phyloP scores from a whole-genome alignment of 75 land plant genomes.

The Larix kaempferi region DNA sequence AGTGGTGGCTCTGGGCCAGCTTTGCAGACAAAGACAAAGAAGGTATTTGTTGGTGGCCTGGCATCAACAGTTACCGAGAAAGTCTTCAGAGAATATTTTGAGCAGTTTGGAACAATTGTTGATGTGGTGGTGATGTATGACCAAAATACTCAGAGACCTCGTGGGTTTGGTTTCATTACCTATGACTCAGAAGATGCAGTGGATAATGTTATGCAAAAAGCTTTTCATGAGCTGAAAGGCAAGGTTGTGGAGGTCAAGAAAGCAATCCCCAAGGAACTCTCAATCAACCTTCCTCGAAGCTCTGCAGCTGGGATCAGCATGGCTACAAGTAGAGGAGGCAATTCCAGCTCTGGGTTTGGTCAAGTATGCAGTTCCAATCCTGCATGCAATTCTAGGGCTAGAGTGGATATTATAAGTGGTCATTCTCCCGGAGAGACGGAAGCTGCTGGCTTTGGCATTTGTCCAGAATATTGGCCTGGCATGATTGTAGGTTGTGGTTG shows the following conservation, averaged over 20 bases:
- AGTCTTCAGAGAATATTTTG: constrained; percentile 59
- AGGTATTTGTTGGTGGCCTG: constrained; percentile 57
- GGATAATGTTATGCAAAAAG: constrained; percentile 73
- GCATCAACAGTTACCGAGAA: constrained; percentile 49
- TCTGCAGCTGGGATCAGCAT: constrained; percentile 23
- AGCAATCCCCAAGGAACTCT: constrained; percentile 87
- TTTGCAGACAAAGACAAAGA: constrained; percentile 24
- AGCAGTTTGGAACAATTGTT: constrained; percentile 52
- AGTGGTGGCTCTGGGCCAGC: constrained; percentile 19
- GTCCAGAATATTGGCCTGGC: constrained; percentile 36
- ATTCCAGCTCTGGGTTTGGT: constrained; percentile 42
- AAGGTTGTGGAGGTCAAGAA: constrained; percentile 97
- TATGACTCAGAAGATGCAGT: constrained; percentile 96
- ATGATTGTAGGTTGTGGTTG: constrained; percentile 36
- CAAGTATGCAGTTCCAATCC: constrained; percentile 39
- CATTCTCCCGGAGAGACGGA: constrained; percentile 29
- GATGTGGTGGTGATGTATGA: constrained; percentile 65
- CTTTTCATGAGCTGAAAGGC: constrained; percentile 97
- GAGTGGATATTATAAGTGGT: constrained; percentile 65
- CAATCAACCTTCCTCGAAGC: constrained; percentile 44
- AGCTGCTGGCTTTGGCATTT: constrained; percentile 40
- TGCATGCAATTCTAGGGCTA: constrained; percentile 25
- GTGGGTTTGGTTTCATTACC: constrained; percentile 72
- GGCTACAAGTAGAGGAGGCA: constrained; percentile 36
- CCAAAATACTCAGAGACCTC: constrained; percentile 54